These are phyloP conservation scores for Boletus subcaerulescens DNA, from an alignment of 768 basidiomycete species.

Conservation along the genomic window DNA sequence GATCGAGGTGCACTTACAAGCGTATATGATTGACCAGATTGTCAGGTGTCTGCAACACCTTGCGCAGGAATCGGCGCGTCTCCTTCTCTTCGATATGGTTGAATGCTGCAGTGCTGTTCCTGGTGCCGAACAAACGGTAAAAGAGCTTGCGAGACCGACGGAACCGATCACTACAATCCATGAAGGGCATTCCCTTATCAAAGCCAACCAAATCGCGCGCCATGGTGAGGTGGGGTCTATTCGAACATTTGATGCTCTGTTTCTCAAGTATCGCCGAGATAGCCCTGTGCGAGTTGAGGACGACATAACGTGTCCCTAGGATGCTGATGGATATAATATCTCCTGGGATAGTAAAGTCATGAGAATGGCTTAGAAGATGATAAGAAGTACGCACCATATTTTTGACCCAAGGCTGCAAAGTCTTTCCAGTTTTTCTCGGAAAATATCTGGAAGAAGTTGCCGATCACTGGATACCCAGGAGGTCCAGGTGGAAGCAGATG, in stretches of 20 bases:
- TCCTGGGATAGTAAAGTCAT: constrained; percentile 21
- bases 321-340: constrained; percentile 23
- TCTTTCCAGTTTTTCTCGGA: constrained; percentile 47
- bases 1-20: constrained; percentile 9
- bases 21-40: constrained; percentile 19
- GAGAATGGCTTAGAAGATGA: background rate
- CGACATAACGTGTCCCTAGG: constrained; percentile 45
- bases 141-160: constrained; percentile 14
- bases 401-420: constrained; percentile 50
- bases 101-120: constrained; percentile 3
- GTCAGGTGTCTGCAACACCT: constrained; percentile 15
- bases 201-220: constrained; percentile 20
- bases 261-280: constrained; percentile 51
- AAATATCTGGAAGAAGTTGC: constrained; percentile 55
- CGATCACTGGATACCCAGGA: constrained; percentile 40
- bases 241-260: constrained; percentile 50
- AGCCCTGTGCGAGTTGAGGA: constrained; percentile 47
- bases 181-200: constrained; percentile 4
- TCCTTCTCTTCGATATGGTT: constrained; percentile 19
- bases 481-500: constrained; percentile 21
- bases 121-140: constrained; percentile 11
- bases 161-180: constrained; percentile 5
- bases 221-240: constrained; percentile 19
- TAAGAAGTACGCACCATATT: constrained; percentile 40
- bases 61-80: constrained; percentile 15